Percentiles rank a stretch among this genome's conserved stretches.
phyloP scores from a whole-genome alignment of 257 asterid genomes.

The Solanum megistacrolobum region DNA sequence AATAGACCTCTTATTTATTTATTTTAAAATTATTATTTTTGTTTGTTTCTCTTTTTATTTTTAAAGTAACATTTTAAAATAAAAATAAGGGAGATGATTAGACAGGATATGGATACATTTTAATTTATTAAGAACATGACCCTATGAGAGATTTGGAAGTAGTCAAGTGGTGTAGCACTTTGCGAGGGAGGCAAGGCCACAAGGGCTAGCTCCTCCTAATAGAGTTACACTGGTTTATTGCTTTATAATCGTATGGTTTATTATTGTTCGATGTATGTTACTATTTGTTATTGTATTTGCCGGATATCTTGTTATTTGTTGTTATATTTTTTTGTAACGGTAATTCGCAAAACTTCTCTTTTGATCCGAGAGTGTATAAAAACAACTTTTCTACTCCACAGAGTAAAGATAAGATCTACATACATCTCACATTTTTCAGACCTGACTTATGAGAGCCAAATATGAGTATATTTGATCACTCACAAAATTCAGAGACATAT shows the following conservation, averaged over 20 bases:
- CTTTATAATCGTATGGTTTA: background rate
- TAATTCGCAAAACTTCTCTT: background rate
- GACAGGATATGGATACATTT: background rate
- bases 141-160: rapidly evolving
- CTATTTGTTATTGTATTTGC: no score
- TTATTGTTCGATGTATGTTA: background rate
- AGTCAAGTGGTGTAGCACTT: background rate
- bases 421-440: no score
- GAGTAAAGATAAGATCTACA: background rate
- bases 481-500: background rate
- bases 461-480: no score
- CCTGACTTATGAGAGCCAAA: background rate
- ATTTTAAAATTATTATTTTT: no score
- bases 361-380: background rate
- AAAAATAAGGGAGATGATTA: rapidly evolving
- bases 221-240: background rate
- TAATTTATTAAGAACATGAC: background rate
- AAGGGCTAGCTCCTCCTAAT: background rate
- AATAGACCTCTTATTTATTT: background rate
- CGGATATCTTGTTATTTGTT: background rate
- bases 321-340: background rate
- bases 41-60: no score
- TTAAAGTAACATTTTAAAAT: no score
- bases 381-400: background rate
- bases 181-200: background rate